Conservation (phyloP, 2,329 filamentous ascomycete species). For the Fusarium poae region DNA sequence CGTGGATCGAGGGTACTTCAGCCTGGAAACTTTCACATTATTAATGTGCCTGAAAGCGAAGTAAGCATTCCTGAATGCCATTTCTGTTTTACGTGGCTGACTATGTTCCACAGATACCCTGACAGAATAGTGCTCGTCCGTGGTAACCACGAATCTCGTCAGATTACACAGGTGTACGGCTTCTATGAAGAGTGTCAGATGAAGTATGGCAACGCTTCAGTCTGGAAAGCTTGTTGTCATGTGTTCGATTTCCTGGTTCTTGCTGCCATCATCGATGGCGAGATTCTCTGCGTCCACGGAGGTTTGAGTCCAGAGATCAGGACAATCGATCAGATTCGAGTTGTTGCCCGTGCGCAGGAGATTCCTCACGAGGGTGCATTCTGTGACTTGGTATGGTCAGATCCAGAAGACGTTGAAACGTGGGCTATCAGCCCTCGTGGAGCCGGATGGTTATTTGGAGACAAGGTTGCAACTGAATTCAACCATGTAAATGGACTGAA, state of each 20-base stretch:
- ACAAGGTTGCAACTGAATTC: slow-evolving; percentile 97
- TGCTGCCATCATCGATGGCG: slow-evolving; percentile 96
- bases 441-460: slow-evolving; percentile 97
- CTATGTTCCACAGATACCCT: slow-evolving; percentile 76
- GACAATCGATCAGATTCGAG: slow-evolving; percentile 98
- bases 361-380: slow-evolving; percentile 99
- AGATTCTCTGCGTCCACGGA: slow-evolving; percentile 98
- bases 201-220: slow-evolving; percentile 98
- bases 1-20: slow-evolving; percentile 97
- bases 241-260: slow-evolving; percentile 99
- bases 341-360: slow-evolving; percentile 96
- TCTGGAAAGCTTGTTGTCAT: slow-evolving; percentile 99
- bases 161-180: slow-evolving; percentile 98
- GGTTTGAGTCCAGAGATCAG: slow-evolving; percentile 91
- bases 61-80: slow-evolving; percentile 53
- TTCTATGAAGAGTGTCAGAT: slow-evolving; percentile 99
- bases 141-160: slow-evolving; percentile 96
- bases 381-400: slow-evolving; percentile 98
- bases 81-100: slow-evolving; percentile 39
- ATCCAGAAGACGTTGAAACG: slow-evolving; percentile 96
- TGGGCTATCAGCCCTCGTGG: slow-evolving; percentile 95
- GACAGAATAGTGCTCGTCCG: slow-evolving; percentile 95
- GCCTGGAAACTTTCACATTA: slow-evolving; percentile 96
- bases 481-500: slow-evolving; percentile 96
- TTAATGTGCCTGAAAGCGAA: slow-evolving; percentile 92